A percentile compares a stretch with the other conserved stretches of the same genome.
phyloP scores from a whole-genome alignment of 139 green algal species.

The Ettlia oleoabundans region DNA sequence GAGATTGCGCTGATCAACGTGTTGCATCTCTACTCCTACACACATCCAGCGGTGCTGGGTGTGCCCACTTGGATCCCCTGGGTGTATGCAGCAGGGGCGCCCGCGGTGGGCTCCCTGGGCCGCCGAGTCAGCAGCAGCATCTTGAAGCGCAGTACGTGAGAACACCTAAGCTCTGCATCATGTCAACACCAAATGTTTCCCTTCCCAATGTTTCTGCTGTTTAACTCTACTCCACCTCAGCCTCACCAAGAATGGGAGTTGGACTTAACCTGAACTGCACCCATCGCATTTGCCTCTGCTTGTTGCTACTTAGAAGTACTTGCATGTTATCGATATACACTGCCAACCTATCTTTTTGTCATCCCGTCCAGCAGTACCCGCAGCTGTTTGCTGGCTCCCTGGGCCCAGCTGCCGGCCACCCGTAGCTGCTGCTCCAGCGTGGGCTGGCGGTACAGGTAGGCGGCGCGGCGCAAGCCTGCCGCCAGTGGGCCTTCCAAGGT shows the following conservation, averaged over 20 bases:
- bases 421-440: conserved; percentile 86
- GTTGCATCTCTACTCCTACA: conserved; percentile 55
- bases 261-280: too few relatives aligned
- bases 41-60: conserved; percentile 40
- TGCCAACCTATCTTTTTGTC: background rate
- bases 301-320: too few relatives aligned
- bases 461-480: conserved; percentile 73
- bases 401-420: conserved; percentile 72
- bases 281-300: too few relatives aligned
- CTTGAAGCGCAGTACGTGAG: background rate
- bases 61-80: conserved; percentile 64
- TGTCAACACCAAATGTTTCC: too few relatives aligned
- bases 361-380: background rate
- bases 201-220: too few relatives aligned
- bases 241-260: too few relatives aligned
- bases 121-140: conserved; percentile 8
- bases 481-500: conserved; percentile 87
- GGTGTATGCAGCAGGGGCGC: conserved; percentile 56
- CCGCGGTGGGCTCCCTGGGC: conserved; percentile 59
- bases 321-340: background rate
- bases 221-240: too few relatives aligned
- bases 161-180: background rate
- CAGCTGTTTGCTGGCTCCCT: conserved; percentile 18
- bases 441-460: conserved; percentile 94
- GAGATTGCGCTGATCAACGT: conserved; percentile 54